A percentile compares a stretch with the other conserved stretches of the same genome.
phyloP scores from a whole-genome alignment of 192 early-diverging fungal species.

The Backusella parvicylindrica region DNA sequence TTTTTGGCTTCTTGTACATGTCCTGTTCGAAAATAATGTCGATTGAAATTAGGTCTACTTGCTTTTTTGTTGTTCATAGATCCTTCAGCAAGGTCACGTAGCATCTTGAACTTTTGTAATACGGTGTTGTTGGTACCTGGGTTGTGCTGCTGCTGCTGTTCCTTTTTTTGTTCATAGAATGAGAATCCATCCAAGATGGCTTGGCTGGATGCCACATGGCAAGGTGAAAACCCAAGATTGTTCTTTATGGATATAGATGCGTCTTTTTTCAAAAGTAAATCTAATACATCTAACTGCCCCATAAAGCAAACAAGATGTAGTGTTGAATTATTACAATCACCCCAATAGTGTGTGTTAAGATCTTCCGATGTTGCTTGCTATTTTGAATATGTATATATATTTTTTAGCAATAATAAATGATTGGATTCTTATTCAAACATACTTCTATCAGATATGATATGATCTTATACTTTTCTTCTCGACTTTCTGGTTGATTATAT shows the following conservation, averaged over 20 bases:
- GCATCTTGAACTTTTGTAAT: slow-evolving; percentile 15
- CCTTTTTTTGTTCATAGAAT: not conserved
- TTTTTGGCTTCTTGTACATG: slow-evolving; percentile 15
- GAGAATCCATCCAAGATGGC: not conserved
- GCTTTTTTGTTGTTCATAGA: not conserved
- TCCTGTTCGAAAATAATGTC: slow-evolving; percentile 5
- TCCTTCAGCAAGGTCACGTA: slow-evolving; percentile 11
- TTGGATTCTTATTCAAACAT: not conserved
- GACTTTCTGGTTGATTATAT: not conserved
- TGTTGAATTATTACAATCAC: slow-evolving; percentile 15
- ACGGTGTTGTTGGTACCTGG: slow-evolving; percentile 15
- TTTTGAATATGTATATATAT: not conserved
- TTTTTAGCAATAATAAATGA: not conserved
- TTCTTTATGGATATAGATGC: slow-evolving; percentile 5
- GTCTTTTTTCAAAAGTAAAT: slow-evolving; percentile 10
- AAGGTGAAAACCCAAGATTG: slow-evolving; percentile 6
- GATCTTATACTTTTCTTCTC: not conserved
- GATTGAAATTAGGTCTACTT: not conserved
- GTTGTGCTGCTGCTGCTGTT: not conserved
- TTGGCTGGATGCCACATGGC: slow-evolving; percentile 4
- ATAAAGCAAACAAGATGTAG: slow-evolving; percentile 20
- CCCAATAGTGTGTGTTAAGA: slow-evolving; percentile 9
- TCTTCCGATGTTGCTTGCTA: slow-evolving; percentile 3
- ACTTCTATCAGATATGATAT: not conserved
- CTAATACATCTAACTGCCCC: not conserved